Base-by-base conservation (phyloP, 2,329 filamentous ascomycete species). In the Didymella pomorum region DNA sequence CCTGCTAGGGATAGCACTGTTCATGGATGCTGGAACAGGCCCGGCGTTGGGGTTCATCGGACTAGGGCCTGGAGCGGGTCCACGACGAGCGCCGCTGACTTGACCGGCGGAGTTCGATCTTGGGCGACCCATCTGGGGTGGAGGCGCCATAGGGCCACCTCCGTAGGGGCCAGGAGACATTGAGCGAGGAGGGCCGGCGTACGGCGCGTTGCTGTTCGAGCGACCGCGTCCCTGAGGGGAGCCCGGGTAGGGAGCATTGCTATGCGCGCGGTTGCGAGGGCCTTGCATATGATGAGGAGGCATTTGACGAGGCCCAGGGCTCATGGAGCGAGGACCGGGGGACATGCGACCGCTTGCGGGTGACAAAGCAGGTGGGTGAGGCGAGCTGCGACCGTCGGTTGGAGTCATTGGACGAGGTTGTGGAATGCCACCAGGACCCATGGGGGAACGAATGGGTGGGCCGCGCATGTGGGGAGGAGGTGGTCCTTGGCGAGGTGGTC, bases 401-500 rank as follows among this genome's bases (percentile, higher is more conserved):
- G 83, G 81, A 52, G 83, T 82, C 64, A 79, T 79, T 7, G 73
- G 74, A 49, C 69, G 73, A 25, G 73, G 72, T 41, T 71, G 70
- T 58, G 70, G 69, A 48, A 69, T 60, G 43, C 71, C 69, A n/a
- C 67, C 67, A 9, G 73, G 73, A 28, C 69, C 69, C 69, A 73
- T 74, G n/a, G 69, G 67, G 35, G 69, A 63, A 45, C 67, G 66
- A 23, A 68, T 60, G 41, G 71, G 70, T 21, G 74, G 72, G 25
- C 71, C 68, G 20, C 72, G 73, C 67, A 71, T 71, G 42, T 71
- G 68, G 47, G 65, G 66, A 33, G 69, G 69, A 50, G 87, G 77
- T 3, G 85, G 85, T 35, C 85, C 84, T 60, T 82, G 80, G 51
- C 83, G 83, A 50, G 81, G 74, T 23, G 71, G 81, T 29, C 80